Evolutionary conservation across 805 yeast species (phyloP).

Genomic region (Candida lessepsii): DNA sequence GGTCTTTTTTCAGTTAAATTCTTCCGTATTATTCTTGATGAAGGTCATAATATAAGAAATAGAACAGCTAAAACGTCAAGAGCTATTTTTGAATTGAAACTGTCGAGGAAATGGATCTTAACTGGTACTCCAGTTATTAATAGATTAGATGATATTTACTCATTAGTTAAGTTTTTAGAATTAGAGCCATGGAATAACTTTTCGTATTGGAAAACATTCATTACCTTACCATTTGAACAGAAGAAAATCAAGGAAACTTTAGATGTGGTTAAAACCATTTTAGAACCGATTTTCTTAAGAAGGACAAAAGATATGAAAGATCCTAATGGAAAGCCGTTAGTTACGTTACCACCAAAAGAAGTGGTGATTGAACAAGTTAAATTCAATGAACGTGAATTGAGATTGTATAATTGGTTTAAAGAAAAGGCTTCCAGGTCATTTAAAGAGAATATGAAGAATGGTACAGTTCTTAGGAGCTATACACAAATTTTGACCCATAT

Average conservation of each 20-base stretch:
- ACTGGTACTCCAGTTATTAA: slow-evolving; percentile 95
- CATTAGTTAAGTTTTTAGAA: slow-evolving; percentile 68
- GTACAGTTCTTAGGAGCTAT: slow-evolving; percentile 69
- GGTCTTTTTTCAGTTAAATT: slow-evolving; percentile 75
- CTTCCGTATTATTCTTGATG: slow-evolving; percentile 79
- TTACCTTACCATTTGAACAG: slow-evolving; percentile 79
- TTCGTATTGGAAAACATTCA: slow-evolving; percentile 82
- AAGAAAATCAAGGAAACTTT: slow-evolving; percentile 70
- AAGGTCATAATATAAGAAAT: slow-evolving; percentile 87
- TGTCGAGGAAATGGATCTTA: slow-evolving; percentile 74
- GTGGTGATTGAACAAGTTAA: slow-evolving; percentile 65
- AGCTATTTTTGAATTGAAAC: slow-evolving; percentile 65
- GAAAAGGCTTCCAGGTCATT: slow-evolving; percentile 64
- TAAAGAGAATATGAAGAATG: slow-evolving; percentile 56
- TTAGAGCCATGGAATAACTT: slow-evolving; percentile 90
- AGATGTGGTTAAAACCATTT: slow-evolving; percentile 77
- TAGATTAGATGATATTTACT: slow-evolving; percentile 80
- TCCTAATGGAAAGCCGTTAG: slow-evolving; percentile 68
- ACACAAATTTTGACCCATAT: slow-evolving; percentile 81
- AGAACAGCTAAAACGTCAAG: slow-evolving; percentile 75
- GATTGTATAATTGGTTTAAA: slow-evolving; percentile 66
- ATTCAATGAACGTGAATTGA: slow-evolving; percentile 64
- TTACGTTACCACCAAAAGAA: slow-evolving; percentile 73
- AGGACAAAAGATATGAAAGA: slow-evolving; percentile 85
- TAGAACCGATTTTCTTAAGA: slow-evolving; percentile 79